phyloP scores from a whole-genome alignment of 345 rosid genomes.

The Laguncularia racemosa region DNA sequence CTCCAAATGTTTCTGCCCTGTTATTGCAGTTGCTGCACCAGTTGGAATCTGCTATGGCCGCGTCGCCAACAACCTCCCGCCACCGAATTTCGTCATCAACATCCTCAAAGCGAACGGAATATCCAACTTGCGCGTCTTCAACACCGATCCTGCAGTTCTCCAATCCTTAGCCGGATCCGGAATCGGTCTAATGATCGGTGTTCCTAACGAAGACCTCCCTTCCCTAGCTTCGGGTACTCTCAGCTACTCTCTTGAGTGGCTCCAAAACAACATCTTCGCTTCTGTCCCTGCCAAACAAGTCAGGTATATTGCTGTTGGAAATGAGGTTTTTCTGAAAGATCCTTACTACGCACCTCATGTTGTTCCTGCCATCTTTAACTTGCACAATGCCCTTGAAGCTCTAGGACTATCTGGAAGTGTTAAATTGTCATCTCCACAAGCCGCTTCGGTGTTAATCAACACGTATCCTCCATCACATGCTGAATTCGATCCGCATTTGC shows the following conservation, averaged over 20 bases:
- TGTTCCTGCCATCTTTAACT: conserved; percentile 23
- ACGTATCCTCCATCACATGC: conserved; percentile 34
- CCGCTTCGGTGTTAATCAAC: conserved; percentile 23
- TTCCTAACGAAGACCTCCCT: conserved; percentile 35
- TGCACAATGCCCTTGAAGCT: conserved; percentile 19
- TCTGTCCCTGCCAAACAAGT: conserved; percentile 19
- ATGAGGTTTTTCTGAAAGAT: conserved; percentile 28
- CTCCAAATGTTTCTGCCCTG: background rate
- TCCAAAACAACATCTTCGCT: conserved; percentile 23
- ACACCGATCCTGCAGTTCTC: conserved; percentile 18
- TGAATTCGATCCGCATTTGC: conserved; percentile 20
- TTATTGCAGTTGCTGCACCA: conserved; percentile 20
- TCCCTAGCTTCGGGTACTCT: conserved; percentile 14
- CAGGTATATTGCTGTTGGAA: conserved; percentile 27
- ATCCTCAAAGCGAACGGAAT: conserved; percentile 25
- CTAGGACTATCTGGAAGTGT: conserved; percentile 13
- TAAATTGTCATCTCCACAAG: conserved; percentile 28
- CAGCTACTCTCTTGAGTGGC: conserved; percentile 20
- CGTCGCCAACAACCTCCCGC: conserved; percentile 28
- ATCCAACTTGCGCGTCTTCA: conserved; percentile 24
- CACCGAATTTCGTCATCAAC: conserved; percentile 6
- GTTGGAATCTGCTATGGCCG: conserved; percentile 35
- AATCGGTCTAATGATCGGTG: conserved; percentile 23
- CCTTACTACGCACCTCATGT: conserved; percentile 21
- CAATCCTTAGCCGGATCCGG: conserved; percentile 27